Conservation (phyloP, 805 yeast genomes). For the Candida railenensis region DNA sequence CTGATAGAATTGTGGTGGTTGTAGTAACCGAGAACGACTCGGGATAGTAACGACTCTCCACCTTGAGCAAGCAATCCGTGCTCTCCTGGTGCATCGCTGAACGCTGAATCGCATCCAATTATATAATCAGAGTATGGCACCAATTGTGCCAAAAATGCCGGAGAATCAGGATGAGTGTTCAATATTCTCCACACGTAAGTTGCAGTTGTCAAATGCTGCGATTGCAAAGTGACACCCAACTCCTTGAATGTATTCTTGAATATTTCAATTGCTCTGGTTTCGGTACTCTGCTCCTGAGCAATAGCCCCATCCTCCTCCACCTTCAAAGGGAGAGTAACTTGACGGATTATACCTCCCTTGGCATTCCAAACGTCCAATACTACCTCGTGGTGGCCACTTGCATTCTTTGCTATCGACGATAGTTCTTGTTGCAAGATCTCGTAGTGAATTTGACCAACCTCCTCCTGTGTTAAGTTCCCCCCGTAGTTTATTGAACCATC, state of each 20-base stretch:
- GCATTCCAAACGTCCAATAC: constrained; percentile 78
- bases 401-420: constrained; percentile 24
- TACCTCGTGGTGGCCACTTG: constrained; percentile 40
- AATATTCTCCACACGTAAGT: constrained; percentile 87
- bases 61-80: constrained; percentile 79
- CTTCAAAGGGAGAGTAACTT: constrained; percentile 25
- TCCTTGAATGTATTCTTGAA: constrained; percentile 40
- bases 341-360: constrained; percentile 65
- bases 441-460: constrained; percentile 40
- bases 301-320: constrained; percentile 6
- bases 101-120: constrained; percentile 59
- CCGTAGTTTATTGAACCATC: constrained; percentile 43
- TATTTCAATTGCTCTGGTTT: constrained; percentile 19
- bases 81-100: constrained; percentile 55
- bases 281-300: constrained; percentile 5
- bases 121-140: constrained; percentile 85
- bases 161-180: constrained; percentile 68
- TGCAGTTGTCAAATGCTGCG: constrained; percentile 72
- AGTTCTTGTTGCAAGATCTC: constrained; percentile 45
- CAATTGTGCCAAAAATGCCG: constrained; percentile 81
- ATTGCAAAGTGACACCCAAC: constrained; percentile 69
- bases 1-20: constrained; percentile 41
- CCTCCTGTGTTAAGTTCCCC: constrained; percentile 27
- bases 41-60: constrained; percentile 76
- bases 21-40: constrained; percentile 59